phyloP scores from a whole-genome alignment of 2,329 filamentous ascomycete species.

The Clonostachys rhizophaga region DNA sequence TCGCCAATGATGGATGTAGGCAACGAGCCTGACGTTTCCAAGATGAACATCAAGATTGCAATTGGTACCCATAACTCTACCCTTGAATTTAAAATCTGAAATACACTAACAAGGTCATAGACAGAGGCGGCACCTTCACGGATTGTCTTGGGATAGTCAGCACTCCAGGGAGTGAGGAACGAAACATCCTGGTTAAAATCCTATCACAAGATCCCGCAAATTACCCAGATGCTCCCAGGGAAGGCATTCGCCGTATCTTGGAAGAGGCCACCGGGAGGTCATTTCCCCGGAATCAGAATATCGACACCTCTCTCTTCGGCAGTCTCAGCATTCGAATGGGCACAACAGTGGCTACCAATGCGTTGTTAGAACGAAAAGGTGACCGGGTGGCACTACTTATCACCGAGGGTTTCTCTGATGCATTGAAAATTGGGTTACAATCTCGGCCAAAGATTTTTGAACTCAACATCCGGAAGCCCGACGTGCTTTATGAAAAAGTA shows the following conservation, averaged over 20 bases:
- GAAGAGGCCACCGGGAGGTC: conserved; percentile 69
- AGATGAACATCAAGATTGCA: too few species aligned
- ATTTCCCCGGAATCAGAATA: conserved; percentile 71
- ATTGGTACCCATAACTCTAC: too few species aligned
- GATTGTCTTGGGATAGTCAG: conserved; percentile 74
- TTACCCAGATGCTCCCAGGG: conserved; percentile 87
- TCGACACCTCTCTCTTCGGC: conserved; percentile 80
- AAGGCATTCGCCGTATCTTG: conserved; percentile 84
- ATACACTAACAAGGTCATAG: neutral
- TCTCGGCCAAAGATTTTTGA: conserved; percentile 69
- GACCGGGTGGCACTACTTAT: conserved; percentile 84
- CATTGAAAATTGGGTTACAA: conserved; percentile 69
- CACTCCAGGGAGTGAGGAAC: conserved; percentile 64
- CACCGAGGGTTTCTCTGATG: conserved; percentile 58
- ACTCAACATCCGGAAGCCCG: conserved; percentile 61
- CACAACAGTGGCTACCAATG: conserved; percentile 72
- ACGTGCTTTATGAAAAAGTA: conserved; percentile 62
- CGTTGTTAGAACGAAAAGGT: conserved; percentile 58
- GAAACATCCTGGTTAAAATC: conserved; percentile 67
- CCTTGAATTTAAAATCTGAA: too few species aligned
- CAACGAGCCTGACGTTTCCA: too few species aligned
- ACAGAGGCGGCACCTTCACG: conserved; percentile 34
- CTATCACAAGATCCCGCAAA: conserved; percentile 86
- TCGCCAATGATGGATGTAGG: too few species aligned
- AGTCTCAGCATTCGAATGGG: conserved; percentile 76